A percentile compares a stretch with the other conserved stretches of the same genome.
Evolutionary conservation across 257 asterid genomes (phyloP).

Genomic region (Lithospermum erythrorhizon): DNA sequence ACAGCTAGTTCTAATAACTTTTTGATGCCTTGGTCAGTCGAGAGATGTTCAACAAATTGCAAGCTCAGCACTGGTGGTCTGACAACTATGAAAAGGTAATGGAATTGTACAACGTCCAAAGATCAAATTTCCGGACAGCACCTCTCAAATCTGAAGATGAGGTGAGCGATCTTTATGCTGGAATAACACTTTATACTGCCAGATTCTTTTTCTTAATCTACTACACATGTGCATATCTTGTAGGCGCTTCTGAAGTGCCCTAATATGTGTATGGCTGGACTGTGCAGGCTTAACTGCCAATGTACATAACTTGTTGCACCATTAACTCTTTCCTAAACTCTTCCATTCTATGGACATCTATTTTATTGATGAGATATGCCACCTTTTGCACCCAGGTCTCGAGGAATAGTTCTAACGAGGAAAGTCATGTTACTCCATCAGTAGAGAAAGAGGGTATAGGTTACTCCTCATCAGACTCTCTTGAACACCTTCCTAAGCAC

Average conservation of each 20-base stretch:
- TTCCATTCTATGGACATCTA: background rate
- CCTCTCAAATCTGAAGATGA: conserved; percentile 67
- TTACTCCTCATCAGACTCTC: conserved; percentile 41
- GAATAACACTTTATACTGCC: background rate
- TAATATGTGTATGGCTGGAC: no score
- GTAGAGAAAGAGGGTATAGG: conserved; percentile 44
- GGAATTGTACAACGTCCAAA: conserved; percentile 84
- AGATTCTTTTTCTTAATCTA: background rate
- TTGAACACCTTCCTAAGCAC: conserved; percentile 29
- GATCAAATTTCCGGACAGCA: conserved; percentile 41
- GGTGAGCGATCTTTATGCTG: conserved; percentile 27
- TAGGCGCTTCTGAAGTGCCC: no score
- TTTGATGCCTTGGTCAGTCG: conserved; percentile 45
- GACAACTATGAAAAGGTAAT: conserved; percentile 77
- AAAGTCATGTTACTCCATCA: conserved; percentile 70
- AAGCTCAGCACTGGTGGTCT: conserved; percentile 92
- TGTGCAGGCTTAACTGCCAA: no score
- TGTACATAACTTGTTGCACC: no score
- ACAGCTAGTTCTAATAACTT: conserved; percentile 12
- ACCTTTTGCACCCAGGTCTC: conserved; percentile 36
- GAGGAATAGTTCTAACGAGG: conserved; percentile 50
- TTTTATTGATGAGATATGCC: conserved; percentile 4
- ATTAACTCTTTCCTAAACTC: no score
- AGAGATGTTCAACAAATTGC: conserved; percentile 81
- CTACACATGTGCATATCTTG: background rate